Evolutionary conservation across 1,284 basidiomycete genomes (phyloP), one percentile per base, ranked within the genome.

Genomic region (Coniophora puteana): DNA sequence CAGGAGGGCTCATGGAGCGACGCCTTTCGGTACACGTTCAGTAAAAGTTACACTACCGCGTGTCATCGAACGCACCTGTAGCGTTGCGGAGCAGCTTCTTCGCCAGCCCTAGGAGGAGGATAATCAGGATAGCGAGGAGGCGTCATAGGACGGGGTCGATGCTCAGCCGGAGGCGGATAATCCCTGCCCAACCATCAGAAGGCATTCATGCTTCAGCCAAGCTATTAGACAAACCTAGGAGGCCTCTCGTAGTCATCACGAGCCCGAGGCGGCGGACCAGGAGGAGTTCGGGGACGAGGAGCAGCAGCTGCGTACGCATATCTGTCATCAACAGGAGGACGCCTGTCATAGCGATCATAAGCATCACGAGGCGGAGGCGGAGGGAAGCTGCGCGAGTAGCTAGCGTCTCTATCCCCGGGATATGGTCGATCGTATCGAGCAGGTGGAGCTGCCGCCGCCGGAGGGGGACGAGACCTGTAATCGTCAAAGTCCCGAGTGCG

Each of bases 401-500:
- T 52, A 48, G 65, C 66, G 20, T 69, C 62, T n/a, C n/a, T n/a
- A 23, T 77, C 74, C 41, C 71, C 65, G 13, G 76, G 75, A 61
- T 75, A 66, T 47, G 61, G 51, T 36, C 71, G 66, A 49, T 76
- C 74, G 42, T 67, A 61, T 30, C 74, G 70, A 53, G 72, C 43
- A 16, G 53, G 57, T 16, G 66, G 62, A 33, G 57, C 61, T 16
- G 65, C 65, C 34, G 67, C 58, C 11, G 70, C n/a, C n/a, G n/a
- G 65, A 44, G 72, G 63, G 8, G 72, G 78, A 48, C 80, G 71
- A 52, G 59, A 51, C 49, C 76, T 68, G 51, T 77, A 79, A 38
- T 88, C 84, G 50, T 89, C 83, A 52, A 76, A 73, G 44, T 86
- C 81, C 48, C 80, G 74, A 55, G 71, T 61, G 41, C 77, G 63